Percentiles rank a stretch among this genome's conserved stretches.
Evolutionary conservation across 2,329 filamentous ascomycete species (phyloP).

Genomic region (Fusarium proliferatum): DNA sequence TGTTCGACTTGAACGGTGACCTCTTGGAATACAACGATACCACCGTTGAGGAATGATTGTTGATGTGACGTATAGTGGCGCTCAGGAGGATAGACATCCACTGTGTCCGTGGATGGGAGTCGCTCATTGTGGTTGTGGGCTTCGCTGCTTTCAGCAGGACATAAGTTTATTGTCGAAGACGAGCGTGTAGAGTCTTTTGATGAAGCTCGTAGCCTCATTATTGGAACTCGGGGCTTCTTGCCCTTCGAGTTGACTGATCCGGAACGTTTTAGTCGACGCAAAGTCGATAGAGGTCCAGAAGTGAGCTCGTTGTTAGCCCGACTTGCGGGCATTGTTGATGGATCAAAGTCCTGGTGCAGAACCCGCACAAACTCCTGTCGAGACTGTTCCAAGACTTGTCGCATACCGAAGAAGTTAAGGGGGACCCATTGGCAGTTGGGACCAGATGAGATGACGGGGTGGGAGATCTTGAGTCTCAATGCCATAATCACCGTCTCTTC

Average conservation of each 20-base stretch:
- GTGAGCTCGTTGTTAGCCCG: slow-evolving; percentile 18
- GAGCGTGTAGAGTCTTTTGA: slow-evolving; percentile 10
- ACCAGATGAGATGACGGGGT: slow-evolving; percentile 64
- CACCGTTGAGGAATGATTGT: slow-evolving; percentile 9
- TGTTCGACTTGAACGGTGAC: slow-evolving; percentile 11
- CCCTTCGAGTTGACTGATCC: background rate
- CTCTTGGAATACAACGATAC: slow-evolving; percentile 22
- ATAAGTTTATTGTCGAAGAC: slow-evolving; percentile 11
- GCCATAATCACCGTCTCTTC: slow-evolving; percentile 59
- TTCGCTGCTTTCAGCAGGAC: background rate
- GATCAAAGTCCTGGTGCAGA: slow-evolving; percentile 70
- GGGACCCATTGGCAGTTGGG: slow-evolving; percentile 69
- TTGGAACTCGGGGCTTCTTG: background rate
- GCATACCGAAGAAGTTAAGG: slow-evolving; percentile 71
- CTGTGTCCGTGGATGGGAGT: background rate
- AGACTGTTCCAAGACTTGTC: slow-evolving; percentile 70
- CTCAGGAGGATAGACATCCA: background rate
- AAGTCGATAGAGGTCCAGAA: slow-evolving; percentile 7
- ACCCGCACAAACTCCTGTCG: slow-evolving; percentile 69
- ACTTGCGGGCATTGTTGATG: background rate
- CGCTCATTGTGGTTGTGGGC: background rate
- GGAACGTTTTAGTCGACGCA: background rate
- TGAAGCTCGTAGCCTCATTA: background rate
- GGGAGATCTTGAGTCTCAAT: slow-evolving; percentile 70
- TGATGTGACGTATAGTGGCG: background rate